phyloP scores from a whole-genome alignment of 345 rosid genomes.

The Melaleuca alternifolia region DNA sequence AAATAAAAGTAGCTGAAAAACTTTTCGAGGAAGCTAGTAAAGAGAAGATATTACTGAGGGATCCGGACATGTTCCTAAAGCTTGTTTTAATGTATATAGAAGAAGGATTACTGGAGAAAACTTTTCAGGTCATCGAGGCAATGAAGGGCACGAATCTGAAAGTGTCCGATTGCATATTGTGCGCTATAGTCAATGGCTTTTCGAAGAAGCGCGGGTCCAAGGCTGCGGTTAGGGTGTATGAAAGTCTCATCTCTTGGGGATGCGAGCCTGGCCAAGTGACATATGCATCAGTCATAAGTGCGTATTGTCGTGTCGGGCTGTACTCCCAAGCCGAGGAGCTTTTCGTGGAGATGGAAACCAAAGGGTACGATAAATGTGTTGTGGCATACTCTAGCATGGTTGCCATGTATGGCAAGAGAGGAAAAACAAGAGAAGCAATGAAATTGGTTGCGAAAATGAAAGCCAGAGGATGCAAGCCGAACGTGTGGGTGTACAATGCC shows the following conservation, averaged over 20 bases:
- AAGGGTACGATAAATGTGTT: conserved; percentile 63
- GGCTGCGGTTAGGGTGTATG: conserved; percentile 40
- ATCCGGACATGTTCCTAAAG: conserved; percentile 64
- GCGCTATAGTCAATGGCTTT: conserved; percentile 67
- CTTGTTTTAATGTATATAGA: conserved; percentile 62
- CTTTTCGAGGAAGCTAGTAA: conserved; percentile 52
- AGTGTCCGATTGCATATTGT: conserved; percentile 66
- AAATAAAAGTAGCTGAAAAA: conserved; percentile 33
- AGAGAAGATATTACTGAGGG: conserved; percentile 35
- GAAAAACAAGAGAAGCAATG: conserved; percentile 56
- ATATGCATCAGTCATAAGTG: conserved; percentile 60
- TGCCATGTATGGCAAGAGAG: conserved; percentile 70
- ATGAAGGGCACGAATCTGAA: conserved; percentile 39
- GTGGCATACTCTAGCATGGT: conserved; percentile 75
- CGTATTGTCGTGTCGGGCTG: conserved; percentile 45
- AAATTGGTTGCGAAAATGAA: conserved; percentile 74
- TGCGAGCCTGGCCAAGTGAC: conserved; percentile 87
- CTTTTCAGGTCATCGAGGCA: conserved; percentile 36
- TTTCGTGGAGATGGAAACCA: conserved; percentile 57
- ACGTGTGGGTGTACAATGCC: conserved; percentile 77
- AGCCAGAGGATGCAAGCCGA: conserved; percentile 57
- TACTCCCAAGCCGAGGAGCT: conserved; percentile 50
- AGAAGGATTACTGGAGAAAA: conserved; percentile 49
- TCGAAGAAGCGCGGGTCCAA: conserved; percentile 47
- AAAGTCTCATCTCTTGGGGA: conserved; percentile 33